A percentile compares a stretch with the other conserved stretches of the same genome.
These are phyloP conservation scores for Arthromyces matolae DNA, from an alignment of 768 basidiomycete species.

Conservation along the genomic window DNA sequence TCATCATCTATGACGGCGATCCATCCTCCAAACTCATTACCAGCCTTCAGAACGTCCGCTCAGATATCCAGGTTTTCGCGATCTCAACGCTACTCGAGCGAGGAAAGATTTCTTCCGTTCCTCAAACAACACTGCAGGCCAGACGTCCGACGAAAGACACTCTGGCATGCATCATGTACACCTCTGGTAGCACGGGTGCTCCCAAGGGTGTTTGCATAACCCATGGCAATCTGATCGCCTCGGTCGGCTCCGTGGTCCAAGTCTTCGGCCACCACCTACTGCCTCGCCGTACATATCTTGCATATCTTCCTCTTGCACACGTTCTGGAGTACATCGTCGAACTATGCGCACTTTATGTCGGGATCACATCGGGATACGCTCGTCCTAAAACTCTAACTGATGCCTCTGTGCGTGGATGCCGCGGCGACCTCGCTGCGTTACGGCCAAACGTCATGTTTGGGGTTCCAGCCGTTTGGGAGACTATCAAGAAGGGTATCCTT, in stretches of 20 bases:
- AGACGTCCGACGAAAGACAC: constrained; percentile 41
- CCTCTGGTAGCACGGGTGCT: constrained; percentile 86
- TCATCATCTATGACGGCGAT: constrained; percentile 85
- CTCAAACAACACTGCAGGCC: constrained; percentile 32
- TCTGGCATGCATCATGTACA: constrained; percentile 61
- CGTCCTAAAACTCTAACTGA: constrained; percentile 96
- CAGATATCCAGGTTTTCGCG: constrained; percentile 55
- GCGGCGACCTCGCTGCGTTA: constrained; percentile 84
- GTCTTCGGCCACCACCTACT: constrained; percentile 67
- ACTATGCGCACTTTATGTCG: constrained; percentile 65
- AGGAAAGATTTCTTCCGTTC: constrained; percentile 51
- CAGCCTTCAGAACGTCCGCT: constrained; percentile 48
- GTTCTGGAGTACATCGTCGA: constrained; percentile 96
- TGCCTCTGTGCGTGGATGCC: constrained; percentile 78
- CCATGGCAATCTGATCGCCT: constrained; percentile 82
- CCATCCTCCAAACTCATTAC: constrained; percentile 51
- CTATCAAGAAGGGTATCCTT: constrained; percentile 91
- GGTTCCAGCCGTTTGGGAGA: constrained; percentile 97
- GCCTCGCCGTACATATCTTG: constrained; percentile 67
- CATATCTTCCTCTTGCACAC: constrained; percentile 91
- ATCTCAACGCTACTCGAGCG: constrained; percentile 67
- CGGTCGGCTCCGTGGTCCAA: constrained; percentile 72
- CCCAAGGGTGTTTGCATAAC: constrained; percentile 94
- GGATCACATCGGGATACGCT: constrained; percentile 84
- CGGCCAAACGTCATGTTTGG: constrained; percentile 86